Percentiles rank a stretch among this genome's conserved stretches.
phyloP scores from a whole-genome alignment of 768 basidiomycete genomes.

The Suillus cothurnatus region DNA sequence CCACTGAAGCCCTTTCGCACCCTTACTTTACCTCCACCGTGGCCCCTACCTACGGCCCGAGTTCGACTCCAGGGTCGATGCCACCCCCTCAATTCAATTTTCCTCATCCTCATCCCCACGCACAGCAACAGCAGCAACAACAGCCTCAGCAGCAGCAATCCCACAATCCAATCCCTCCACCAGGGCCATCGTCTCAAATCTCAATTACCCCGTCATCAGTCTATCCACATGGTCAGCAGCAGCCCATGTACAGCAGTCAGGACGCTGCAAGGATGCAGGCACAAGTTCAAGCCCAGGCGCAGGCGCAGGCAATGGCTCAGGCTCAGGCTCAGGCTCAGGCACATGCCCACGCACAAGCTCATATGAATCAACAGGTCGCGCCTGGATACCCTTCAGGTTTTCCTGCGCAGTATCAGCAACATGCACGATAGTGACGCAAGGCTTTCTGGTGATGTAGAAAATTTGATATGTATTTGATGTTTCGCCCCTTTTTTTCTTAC shows the following conservation, averaged over 20 bases:
- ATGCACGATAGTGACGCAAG: constrained; percentile 25
- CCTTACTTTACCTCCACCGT: constrained; percentile 79
- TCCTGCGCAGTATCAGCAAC: constrained; percentile 33
- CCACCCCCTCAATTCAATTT: constrained; percentile 70
- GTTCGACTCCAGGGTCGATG: constrained; percentile 55
- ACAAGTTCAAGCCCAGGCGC: constrained; percentile 43
- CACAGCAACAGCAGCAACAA: constrained; percentile 51
- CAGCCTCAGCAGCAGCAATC: constrained; percentile 41
- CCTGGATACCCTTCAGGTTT: constrained; percentile 32
- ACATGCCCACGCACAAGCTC: constrained; percentile 20
- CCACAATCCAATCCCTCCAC: constrained; percentile 40
- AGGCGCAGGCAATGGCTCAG: constrained; percentile 44
- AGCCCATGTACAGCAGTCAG: constrained; percentile 34
- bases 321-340: constrained; percentile 39
- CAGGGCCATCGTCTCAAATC: constrained; percentile 18
- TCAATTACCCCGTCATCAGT: background rate
- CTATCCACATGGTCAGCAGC: constrained; percentile 36
- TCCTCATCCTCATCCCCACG: constrained; percentile 60
- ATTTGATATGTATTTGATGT: background rate
- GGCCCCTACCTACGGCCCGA: constrained; percentile 34
- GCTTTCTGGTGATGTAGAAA: background rate
- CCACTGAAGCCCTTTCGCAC: constrained; percentile 88
- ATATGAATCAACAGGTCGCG: constrained; percentile 29
- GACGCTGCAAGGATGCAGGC: constrained; percentile 42
- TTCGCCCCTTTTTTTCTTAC: background rate